Conservation (phyloP, 257 asterid genomes). For the Ligustrum vulgare region DNA sequence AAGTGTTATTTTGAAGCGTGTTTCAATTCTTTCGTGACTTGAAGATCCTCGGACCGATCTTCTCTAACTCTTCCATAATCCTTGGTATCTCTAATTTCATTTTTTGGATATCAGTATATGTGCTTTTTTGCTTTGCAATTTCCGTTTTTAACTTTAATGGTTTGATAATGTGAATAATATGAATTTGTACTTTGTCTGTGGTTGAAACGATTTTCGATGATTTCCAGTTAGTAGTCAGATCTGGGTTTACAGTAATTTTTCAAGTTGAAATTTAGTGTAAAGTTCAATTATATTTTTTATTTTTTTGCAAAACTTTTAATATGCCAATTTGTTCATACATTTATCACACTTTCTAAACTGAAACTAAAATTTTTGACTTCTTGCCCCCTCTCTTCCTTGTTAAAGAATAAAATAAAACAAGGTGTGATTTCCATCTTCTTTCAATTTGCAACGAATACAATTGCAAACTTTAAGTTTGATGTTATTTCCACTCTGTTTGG, state of each 20-base stretch:
- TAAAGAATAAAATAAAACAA: neutral
- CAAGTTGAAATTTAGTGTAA: no score
- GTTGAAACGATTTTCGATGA: no score
- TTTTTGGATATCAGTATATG: neutral
- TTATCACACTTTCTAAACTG: neutral
- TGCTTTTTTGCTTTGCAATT: neutral
- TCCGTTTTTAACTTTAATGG: neutral
- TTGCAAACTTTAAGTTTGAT: neutral
- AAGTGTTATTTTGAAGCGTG: conserved; percentile 69
- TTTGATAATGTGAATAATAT: conserved; percentile 10
- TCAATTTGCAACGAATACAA: neutral
- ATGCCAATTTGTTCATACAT: conserved; percentile 12
- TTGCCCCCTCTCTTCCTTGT: conserved; percentile 5
- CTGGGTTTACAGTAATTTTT: no score
- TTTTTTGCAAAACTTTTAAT: no score
- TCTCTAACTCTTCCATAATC: conserved; percentile 90
- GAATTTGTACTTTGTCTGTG: no score
- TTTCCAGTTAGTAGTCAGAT: no score
- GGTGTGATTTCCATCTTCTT: neutral
- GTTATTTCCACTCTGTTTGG: no score
- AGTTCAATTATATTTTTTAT: no score
- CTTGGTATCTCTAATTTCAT: conserved; percentile 50
- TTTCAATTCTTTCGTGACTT: conserved; percentile 87
- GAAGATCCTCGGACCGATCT: conserved; percentile 90
- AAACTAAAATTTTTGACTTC: neutral